A percentile compares a stretch with the other conserved stretches of the same genome.
Conservation (phyloP, 2,329 filamentous ascomycete species). For the Cladosporium sphaerospermum region DNA sequence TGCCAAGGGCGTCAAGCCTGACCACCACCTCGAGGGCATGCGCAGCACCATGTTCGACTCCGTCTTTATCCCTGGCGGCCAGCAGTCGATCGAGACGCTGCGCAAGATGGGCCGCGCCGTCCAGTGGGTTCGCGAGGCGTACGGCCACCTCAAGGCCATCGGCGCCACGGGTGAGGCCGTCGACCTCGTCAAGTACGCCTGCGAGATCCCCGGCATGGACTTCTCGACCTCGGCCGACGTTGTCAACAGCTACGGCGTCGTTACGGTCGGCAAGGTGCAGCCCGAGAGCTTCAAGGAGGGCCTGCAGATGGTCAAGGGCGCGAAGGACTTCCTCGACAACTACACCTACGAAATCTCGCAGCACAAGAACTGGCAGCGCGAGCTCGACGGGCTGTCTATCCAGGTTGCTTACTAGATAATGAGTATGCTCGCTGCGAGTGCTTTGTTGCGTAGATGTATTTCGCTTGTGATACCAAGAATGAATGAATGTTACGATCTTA, state of each 20-base stretch:
- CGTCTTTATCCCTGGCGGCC: constrained; percentile 68
- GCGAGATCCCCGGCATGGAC: constrained; percentile 41
- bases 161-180: constrained; percentile 69
- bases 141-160: constrained; percentile 74
- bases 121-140: constrained; percentile 74
- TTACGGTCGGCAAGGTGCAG: constrained; percentile 54
- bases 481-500: background rate
- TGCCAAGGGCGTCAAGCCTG: constrained; percentile 53
- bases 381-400: constrained; percentile 61
- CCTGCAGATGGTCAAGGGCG: constrained; percentile 59
- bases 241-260: constrained; percentile 68
- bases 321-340: constrained; percentile 62
- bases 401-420: constrained; percentile 60
- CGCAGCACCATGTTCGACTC: constrained; percentile 77
- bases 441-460: too few relatives aligned
- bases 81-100: constrained; percentile 56
- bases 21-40: constrained; percentile 75
- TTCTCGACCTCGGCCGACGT: constrained; percentile 47
- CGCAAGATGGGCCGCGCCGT: constrained; percentile 64
- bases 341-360: constrained; percentile 64
- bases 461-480: constrained; percentile 8
- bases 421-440: too few relatives aligned
- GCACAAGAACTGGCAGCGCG: constrained; percentile 68
- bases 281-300: constrained; percentile 57
- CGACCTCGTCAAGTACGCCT: constrained; percentile 50